phyloP scores from a whole-genome alignment of 345 rosid genomes.

The Theobroma cacao region DNA sequence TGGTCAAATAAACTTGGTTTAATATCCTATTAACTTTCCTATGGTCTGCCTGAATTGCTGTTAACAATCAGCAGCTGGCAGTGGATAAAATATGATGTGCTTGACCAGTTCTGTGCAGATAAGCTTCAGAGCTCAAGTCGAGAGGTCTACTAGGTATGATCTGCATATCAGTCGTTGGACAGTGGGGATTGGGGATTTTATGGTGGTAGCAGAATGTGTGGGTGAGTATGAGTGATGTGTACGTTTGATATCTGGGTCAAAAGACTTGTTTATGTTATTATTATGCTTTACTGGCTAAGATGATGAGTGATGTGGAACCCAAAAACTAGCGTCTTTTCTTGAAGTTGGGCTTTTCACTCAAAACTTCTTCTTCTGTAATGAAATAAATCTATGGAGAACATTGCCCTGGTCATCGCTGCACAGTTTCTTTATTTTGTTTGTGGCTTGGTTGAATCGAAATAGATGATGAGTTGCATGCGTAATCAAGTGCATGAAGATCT shows the following conservation, averaged over 20 bases:
- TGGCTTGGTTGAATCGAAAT: background rate
- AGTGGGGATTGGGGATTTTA: constrained; percentile 17
- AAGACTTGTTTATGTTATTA: background rate
- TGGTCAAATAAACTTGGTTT: constrained; percentile 32
- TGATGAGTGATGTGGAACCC: constrained; percentile 1
- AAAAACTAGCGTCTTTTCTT: background rate
- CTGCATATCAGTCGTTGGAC: constrained; percentile 16
- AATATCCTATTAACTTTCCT: constrained; percentile 27
- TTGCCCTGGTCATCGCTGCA: background rate
- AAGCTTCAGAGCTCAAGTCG: constrained; percentile 21
- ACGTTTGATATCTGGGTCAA: constrained; percentile 8
- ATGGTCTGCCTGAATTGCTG: constrained; percentile 27
- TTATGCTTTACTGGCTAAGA: background rate
- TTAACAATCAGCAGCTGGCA: constrained; percentile 10
- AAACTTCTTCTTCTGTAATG: background rate
- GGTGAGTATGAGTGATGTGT: constrained; percentile 20
- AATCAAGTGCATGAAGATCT: too few species aligned
- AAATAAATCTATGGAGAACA: constrained; percentile 18
- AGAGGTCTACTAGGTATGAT: constrained; percentile 11
- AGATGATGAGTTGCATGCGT: too few species aligned
- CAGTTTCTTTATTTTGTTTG: background rate
- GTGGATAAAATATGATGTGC: constrained; percentile 9
- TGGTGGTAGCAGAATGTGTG: background rate
- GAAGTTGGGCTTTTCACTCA: constrained; percentile 10
- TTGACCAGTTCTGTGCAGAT: constrained; percentile 14